Base-by-base conservation (phyloP, 176 grass and related monocot species). In the Ensete ventricosum region DNA sequence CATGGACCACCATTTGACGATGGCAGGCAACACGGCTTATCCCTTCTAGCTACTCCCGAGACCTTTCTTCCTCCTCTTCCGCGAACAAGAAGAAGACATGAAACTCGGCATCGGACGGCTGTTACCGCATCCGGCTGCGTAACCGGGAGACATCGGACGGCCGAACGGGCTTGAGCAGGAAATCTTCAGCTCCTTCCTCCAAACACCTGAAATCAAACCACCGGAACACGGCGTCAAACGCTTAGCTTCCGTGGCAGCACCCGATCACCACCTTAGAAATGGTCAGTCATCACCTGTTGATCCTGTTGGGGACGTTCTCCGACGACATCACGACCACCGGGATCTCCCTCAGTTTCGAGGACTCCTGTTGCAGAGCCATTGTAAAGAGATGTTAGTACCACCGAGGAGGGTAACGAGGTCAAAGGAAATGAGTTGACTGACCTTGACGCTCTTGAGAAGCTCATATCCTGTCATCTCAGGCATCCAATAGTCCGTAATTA, bases 311-410 rank as follows among this genome's bases (percentile, higher is more conserved):
- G 1, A 80, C 86, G 73, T 87, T 84, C 84, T 90, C 88, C 0
- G 85, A 87, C 5, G 88, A 90, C 79, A 87, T 80, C 26, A 90
- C 73, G 43, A 90, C 84, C 76, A 90, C 88, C 0, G 88, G 88
- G 67, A 90, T 87, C 54, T 77, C 55, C 50, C 43, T 63, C 55
- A 87, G 79, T 76, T 84, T 75, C 6, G 85, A 53, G 7, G 84
- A 84, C 26, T 82, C 82, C 88, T 80, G 19, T 19, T 13, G 54
- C 54, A 59, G 57, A 43, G 13, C 67, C 25, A 10, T 14, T 14
- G 23, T 24, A 43, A 70, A 9, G 24, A 12, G 24, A 12, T 43
- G 29, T 1, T 11, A 11, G 52, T 1, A 9, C 20, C 21, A 9
- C 20, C 21, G n/a, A 13, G 11, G 29, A 74, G 16, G 12, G 48